Base-by-base conservation (phyloP, 1,284 basidiomycete species). In the Ceraceosorus bombacis region DNA sequence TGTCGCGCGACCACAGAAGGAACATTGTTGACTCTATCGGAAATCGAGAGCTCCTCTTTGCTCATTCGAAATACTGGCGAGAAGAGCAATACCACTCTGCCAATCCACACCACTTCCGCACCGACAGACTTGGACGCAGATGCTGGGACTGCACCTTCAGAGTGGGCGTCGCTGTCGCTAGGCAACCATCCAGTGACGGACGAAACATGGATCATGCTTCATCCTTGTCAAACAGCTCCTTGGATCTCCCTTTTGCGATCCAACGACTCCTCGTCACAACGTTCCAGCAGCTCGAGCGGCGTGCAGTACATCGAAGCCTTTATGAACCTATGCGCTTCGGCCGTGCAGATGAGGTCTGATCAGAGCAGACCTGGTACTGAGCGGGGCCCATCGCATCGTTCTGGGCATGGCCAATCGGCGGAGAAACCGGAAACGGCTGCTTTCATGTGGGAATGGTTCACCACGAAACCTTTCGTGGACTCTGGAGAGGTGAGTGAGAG, bases 401-500 rank as follows among this genome's bases (percentile, higher is more conserved):
- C 27, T 27, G 27, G 3, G 27, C 27, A 27, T 27, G 27, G 27
- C 27, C 27, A 27, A 27, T 46, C 43, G 4, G 43, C 4, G 10
- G 39, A 41, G 17, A 54, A 54, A 10, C 39, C 46, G 36, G 57
- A 59, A 17, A 61, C 59, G 15, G 48, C 54, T 13, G 59, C 59
- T 8, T 61, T 61, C 54, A 61, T 61, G 59, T 61, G 59, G 59
- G 67, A 73, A 50, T 78, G 79, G 79, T 96, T 95, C 79, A 97
- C 94, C 2, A 96, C 93, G 13, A 97, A 96, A 78, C 93, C 94
- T 1, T 95, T 84, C 71, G 84, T 83, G 12, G 89, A 94, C 77
- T 82, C 82, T 12, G 89, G 88, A 39, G 85, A 91, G 78, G 88
- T 87, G 53, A 85, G 87, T 51, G 27, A 27, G 3, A 27, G 27